Base-by-base conservation (phyloP, 2,329 filamentous ascomycete genomes). In the Phialemoniopsis sp. region DNA sequence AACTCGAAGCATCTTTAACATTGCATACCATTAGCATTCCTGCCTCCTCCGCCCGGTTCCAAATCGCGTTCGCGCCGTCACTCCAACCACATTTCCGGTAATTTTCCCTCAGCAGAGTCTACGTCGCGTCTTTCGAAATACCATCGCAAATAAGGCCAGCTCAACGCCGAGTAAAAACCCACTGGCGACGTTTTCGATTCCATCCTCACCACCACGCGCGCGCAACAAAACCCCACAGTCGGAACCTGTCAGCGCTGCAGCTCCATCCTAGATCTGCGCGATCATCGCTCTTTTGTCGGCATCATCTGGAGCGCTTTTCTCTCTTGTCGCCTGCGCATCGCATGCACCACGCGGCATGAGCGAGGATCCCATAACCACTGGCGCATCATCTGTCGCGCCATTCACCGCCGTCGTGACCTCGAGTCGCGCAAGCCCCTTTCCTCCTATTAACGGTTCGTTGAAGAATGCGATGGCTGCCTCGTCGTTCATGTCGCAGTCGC, bases 401-500 rank as follows among this genome's bases (percentile, higher is more conserved):
- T 66, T 67, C 47, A 26, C 21, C 21, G 52, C 56, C 41, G 54
- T 49, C 32, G 41, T 50, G 36, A 42, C 51, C 36, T 52, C 56
- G 40, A 62, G 45, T 48, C 57, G 57, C 50, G 46, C 54, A 36
- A 63, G 53, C 39, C 56, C 56, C n/a, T 58, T 58, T 43, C 47
- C 47, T 26, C 40, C 49, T 13, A 42, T 48, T 40, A 44, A 50
- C 30, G 43, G 45, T 40, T 41, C 52, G 36, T 49, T 54, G 26
- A 60, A 57, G 40, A 55, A 54, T 43, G 52, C 57, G 46, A 75
- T 76, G 72, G 61, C 70, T 44, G 58, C 66, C 40, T 56, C 68
- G 32, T 57, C 62, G 43, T 74, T 67, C 49, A 52, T 67, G 38
- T 56, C 62, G 38, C 56, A 63, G 40, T 53, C 62, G 41, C 66